Conservation (phyloP, 495 filamentous ascomycete genomes). For the Trichoderma asperelloides region DNA sequence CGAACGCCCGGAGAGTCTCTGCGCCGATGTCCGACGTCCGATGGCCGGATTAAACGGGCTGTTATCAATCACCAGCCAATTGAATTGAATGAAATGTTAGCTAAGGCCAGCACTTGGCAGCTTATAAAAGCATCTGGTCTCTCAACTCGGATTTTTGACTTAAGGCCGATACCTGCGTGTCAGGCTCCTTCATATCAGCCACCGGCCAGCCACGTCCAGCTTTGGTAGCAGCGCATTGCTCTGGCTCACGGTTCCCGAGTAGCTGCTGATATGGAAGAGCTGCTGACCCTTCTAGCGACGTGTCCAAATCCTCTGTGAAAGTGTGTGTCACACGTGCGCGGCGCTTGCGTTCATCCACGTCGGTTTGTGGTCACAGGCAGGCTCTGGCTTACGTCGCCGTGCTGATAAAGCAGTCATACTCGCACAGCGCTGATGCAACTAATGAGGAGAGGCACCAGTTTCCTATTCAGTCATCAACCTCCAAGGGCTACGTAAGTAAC, state of each 20-base stretch:
- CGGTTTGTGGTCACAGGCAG: neutral
- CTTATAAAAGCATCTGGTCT: neutral
- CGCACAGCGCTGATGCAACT: too few species aligned
- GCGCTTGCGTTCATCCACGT: conserved; percentile 3
- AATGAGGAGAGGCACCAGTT: too few species aligned
- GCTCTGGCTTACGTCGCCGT: neutral
- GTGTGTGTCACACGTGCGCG: neutral
- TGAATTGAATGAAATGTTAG: neutral
- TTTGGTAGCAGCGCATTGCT: neutral
- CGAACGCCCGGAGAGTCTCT: neutral
- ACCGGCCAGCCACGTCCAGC: neutral
- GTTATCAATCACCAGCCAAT: neutral
- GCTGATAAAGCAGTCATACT: neutral
- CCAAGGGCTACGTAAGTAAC: too few species aligned
- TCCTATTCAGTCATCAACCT: too few species aligned
- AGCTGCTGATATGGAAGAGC: too few species aligned
- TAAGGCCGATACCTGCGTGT: neutral
- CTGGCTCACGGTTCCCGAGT: neutral
- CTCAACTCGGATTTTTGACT: neutral
- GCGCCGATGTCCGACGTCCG: neutral
- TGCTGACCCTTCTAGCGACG: neutral
- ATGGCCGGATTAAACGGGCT: neutral
- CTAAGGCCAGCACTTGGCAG: neutral
- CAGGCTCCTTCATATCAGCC: neutral
- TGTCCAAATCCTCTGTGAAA: neutral